Conservation (phyloP, 768 basidiomycete species). For the Chalciporus chontae region DNA sequence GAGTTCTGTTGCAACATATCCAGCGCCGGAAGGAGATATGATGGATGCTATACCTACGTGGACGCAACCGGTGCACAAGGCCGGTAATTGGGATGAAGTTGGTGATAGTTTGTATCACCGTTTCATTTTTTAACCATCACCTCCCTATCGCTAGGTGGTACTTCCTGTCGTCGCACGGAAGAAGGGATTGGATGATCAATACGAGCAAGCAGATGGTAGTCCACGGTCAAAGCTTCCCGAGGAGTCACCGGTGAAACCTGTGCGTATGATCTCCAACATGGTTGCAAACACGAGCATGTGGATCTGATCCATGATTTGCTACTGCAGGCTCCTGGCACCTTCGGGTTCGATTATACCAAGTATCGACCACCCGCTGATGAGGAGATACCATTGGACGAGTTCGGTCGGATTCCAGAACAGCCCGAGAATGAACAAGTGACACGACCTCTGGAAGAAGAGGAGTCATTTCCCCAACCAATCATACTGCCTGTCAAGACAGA, state of each 20-base stretch:
- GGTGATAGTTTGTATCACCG: slow-evolving; percentile 19
- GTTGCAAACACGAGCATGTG: background rate
- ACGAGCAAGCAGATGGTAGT: slow-evolving; percentile 67
- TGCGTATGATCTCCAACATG: slow-evolving; percentile 33
- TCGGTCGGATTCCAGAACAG: slow-evolving; percentile 43
- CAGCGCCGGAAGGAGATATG: slow-evolving; percentile 52
- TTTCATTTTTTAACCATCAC: slow-evolving; percentile 7
- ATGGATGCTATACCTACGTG: slow-evolving; percentile 77
- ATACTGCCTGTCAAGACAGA: slow-evolving; percentile 27
- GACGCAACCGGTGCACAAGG: slow-evolving; percentile 67
- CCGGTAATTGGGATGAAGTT: slow-evolving; percentile 86
- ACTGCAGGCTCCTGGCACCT: slow-evolving; percentile 74
- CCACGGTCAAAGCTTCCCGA: slow-evolving; percentile 47
- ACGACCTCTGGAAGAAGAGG: background rate
- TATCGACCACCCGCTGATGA: slow-evolving; percentile 47
- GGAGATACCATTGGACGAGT: slow-evolving; percentile 65
- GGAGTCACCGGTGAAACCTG: slow-evolving; percentile 48
- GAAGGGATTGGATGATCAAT: slow-evolving; percentile 70
- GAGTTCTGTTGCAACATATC: slow-evolving; percentile 66
- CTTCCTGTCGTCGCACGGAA: slow-evolving; percentile 82
- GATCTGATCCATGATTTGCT: background rate
- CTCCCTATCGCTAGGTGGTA: slow-evolving; percentile 54
- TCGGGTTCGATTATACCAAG: slow-evolving; percentile 74
- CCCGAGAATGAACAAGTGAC: slow-evolving; percentile 5
- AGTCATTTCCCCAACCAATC: slow-evolving; percentile 9